These are phyloP conservation scores for Sphagnum magellanicum DNA, from an alignment of 228 moss, liverwort and hornwort species.

Conservation along the genomic window DNA sequence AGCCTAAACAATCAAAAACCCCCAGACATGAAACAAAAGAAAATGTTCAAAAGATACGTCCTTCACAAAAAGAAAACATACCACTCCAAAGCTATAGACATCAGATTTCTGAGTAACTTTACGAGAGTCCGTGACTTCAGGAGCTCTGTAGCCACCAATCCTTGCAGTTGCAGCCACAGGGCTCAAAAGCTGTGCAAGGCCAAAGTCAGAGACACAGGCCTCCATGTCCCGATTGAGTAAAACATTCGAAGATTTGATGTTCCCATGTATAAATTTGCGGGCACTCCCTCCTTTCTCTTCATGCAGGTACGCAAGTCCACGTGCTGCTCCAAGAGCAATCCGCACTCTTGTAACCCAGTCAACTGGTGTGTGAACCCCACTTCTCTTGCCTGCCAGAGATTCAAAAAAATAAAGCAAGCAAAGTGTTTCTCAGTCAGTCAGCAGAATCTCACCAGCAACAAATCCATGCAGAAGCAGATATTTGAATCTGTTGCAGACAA, in stretches of 20 bases:
- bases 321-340: constrained; percentile 53
- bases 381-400: constrained; percentile 31
- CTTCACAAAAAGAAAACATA: constrained; percentile 2
- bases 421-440: too few relatives aligned
- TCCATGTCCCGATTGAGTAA: constrained; percentile 46
- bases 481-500: too few relatives aligned
- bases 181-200: constrained; percentile 49
- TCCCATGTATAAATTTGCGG: constrained; percentile 48
- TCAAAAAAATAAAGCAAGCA: too few relatives aligned
- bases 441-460: too few relatives aligned
- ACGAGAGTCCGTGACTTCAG: constrained; percentile 39
- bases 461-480: too few relatives aligned
- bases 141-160: constrained; percentile 51
- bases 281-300: constrained; percentile 20
- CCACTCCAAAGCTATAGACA: constrained; percentile 82
- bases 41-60: background rate
- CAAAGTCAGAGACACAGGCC: constrained; percentile 55
- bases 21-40: too few relatives aligned
- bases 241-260: constrained; percentile 69
- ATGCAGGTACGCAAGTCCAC: constrained; percentile 57
- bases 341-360: constrained; percentile 58
- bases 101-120: constrained; percentile 53
- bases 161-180: constrained; percentile 27
- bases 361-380: constrained; percentile 21
- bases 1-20: too few relatives aligned